Conservation (phyloP, 2,329 filamentous ascomycete genomes). For the Chaetomiaceae sp. region DNA sequence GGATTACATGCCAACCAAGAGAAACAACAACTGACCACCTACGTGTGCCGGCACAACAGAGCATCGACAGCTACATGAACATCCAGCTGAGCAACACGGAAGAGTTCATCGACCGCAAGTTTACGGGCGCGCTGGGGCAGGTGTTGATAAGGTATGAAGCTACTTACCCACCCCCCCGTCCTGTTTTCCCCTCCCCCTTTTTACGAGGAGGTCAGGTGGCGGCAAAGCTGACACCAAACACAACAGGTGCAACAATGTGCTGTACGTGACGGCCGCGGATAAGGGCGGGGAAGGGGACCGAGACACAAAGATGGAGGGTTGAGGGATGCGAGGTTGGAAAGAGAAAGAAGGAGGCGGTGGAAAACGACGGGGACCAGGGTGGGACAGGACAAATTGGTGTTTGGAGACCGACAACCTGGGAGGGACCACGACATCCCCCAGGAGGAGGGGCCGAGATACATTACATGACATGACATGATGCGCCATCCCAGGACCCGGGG, state of each 20-base stretch:
- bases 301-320: constrained; percentile 57
- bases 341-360: neutral
- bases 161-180: neutral
- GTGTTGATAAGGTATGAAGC: constrained; percentile 75
- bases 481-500: too few species aligned
- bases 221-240: too few species aligned
- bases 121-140: constrained; percentile 78
- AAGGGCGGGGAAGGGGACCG: constrained; percentile 46
- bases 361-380: too few species aligned
- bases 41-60: constrained; percentile 35
- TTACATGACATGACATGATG: too few species aligned
- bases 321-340: neutral
- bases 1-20: too few species aligned
- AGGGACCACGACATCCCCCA: too few species aligned
- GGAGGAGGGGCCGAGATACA: too few species aligned
- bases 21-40: too few species aligned
- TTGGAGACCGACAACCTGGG: too few species aligned
- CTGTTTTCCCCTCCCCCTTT: neutral
- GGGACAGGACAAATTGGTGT: too few species aligned
- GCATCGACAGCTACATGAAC: constrained; percentile 98
- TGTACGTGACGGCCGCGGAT: constrained; percentile 71
- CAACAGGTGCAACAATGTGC: constrained; percentile 69
- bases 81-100: constrained; percentile 86
- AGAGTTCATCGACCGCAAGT: constrained; percentile 86
- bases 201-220: neutral